phyloP scores from a whole-genome alignment of 2,329 filamentous ascomycete genomes.

The Atkinsonella texensis region DNA sequence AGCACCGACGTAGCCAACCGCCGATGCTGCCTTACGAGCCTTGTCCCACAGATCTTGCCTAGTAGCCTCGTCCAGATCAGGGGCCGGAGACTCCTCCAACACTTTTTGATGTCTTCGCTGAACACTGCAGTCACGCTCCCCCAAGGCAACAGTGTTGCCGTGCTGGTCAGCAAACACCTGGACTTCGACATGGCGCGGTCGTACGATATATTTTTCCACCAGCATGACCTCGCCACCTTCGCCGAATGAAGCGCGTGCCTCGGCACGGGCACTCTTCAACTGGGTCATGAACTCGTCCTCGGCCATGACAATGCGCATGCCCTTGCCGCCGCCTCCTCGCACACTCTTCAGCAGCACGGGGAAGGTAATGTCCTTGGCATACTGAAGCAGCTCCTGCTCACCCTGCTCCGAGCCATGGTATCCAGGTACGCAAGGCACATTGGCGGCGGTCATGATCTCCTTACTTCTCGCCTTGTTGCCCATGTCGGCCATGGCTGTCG shows the following conservation, averaged over 20 bases:
- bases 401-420: conserved; percentile 86
- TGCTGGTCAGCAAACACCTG: conserved; percentile 79
- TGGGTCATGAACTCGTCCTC: conserved; percentile 59
- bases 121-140: conserved; percentile 79
- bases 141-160: conserved; percentile 70
- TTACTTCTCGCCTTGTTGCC: conserved; percentile 89
- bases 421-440: conserved; percentile 89
- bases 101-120: conserved; percentile 86
- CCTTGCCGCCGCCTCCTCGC: conserved; percentile 72
- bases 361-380: conserved; percentile 60
- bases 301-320: conserved; percentile 62
- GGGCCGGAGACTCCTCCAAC: conserved; percentile 77
- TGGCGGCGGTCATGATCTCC: conserved; percentile 92
- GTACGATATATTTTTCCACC: conserved; percentile 71
- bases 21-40: conserved; percentile 53
- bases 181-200: conserved; percentile 76
- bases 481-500: conserved; percentile 75
- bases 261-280: conserved; percentile 59
- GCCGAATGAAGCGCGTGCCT: conserved; percentile 70
- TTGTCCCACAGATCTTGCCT: conserved; percentile 53
- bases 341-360: conserved; percentile 72
- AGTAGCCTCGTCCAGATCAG: conserved; percentile 46
- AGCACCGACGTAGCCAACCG: conserved; percentile 78
- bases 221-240: conserved; percentile 70
- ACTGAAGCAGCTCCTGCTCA: conserved; percentile 42